Evolutionary conservation across 306 rosid species (phyloP).

Genomic region (Vicia villosa): DNA sequence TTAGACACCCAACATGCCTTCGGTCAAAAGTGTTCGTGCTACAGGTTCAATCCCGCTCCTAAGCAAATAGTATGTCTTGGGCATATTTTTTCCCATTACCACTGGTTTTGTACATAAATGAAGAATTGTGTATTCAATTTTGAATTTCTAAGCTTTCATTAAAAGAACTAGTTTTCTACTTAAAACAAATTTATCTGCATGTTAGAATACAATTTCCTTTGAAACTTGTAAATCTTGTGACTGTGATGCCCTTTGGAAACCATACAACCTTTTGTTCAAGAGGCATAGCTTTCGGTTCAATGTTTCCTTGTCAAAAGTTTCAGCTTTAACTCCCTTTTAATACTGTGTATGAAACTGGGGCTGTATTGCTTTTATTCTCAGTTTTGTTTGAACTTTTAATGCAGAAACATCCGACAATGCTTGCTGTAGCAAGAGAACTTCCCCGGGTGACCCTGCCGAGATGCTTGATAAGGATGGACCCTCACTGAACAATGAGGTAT

Average conservation of each 20-base stretch:
- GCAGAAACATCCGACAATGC: constrained; percentile 39
- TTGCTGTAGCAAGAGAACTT: constrained; percentile 33
- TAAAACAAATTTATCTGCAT: not conserved
- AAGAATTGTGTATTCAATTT: not conserved
- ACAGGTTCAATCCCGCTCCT: not conserved
- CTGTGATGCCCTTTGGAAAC: not conserved
- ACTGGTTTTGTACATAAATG: constrained; percentile 7
- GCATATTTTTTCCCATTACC: not conserved
- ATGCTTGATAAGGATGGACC: constrained; percentile 36
- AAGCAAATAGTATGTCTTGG: not conserved
- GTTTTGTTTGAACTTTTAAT: constrained; percentile 36
- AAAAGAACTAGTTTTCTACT: not conserved
- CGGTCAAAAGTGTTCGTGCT: not conserved
- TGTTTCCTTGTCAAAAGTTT: constrained; percentile 19
- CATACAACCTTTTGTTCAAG: constrained; percentile 20
- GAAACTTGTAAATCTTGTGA: constrained; percentile 15
- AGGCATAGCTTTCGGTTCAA: not conserved
- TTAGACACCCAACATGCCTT: not conserved
- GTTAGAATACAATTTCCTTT: not conserved
- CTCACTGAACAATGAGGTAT: constrained; percentile 38
- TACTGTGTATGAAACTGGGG: constrained; percentile 4
- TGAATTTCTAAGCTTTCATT: not conserved
- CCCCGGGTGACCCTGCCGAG: constrained; percentile 33
- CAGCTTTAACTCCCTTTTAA: constrained; percentile 13
- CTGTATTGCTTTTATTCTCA: constrained; percentile 7